These are phyloP conservation scores for Glutinoglossum americanum DNA, from an alignment of 495 filamentous ascomycete species.

Conservation along the genomic window DNA sequence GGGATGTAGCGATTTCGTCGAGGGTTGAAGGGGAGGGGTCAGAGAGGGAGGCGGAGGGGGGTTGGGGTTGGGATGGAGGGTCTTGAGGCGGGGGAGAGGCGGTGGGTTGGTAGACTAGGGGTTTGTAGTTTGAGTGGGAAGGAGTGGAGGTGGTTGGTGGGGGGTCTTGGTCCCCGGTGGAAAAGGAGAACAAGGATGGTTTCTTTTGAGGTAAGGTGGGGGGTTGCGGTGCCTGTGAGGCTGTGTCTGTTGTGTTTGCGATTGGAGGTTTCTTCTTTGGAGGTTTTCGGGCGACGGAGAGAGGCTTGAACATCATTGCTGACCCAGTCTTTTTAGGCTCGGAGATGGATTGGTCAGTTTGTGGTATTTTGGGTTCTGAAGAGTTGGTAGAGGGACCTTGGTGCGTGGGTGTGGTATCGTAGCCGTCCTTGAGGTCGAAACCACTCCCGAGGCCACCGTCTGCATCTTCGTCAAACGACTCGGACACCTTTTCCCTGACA, in stretches of 20 bases:
- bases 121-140: constrained; percentile 17
- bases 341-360: neutral
- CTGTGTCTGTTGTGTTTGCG: constrained; percentile 9
- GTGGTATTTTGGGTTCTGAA: neutral
- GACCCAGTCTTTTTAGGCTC: constrained; percentile 38
- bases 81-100: neutral
- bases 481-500: constrained; percentile 26
- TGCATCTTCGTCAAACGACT: constrained; percentile 2
- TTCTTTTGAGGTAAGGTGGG: neutral
- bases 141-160: neutral
- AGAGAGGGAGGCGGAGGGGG: neutral
- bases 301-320: constrained; percentile 67
- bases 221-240: neutral
- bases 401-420: neutral
- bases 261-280: constrained; percentile 35
- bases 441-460: neutral
- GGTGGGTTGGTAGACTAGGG: constrained; percentile 5
- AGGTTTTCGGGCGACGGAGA: constrained; percentile 55
- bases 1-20: constrained; percentile 40
- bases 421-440: neutral
- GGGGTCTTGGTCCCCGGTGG: neutral
- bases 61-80: neutral
- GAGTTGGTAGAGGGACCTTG: neutral
- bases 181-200: neutral
- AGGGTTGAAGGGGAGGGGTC: constrained; percentile 29